A percentile compares a stretch with the other conserved stretches of the same genome.
Conservation (phyloP, 257 asterid species). For the Handroanthus guayacan region DNA sequence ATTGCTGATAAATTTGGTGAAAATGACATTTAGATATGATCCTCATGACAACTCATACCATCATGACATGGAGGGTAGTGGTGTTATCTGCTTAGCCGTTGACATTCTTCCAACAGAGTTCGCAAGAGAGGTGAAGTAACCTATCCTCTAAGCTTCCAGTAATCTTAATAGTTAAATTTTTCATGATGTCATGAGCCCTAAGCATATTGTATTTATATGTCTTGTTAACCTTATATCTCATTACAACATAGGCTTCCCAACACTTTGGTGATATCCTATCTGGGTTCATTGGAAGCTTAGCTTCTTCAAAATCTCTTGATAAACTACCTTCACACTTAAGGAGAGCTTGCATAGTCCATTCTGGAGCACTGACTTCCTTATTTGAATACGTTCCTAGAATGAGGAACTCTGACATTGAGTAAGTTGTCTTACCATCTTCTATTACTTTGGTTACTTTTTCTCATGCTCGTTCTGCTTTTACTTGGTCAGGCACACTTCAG, state of each 20-base stretch:
- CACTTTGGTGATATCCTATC: conserved; percentile 90
- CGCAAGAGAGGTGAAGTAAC: conserved; percentile 79
- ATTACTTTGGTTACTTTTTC: conserved; percentile 11
- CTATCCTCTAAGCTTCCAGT: conserved; percentile 17
- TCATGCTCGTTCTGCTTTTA: background rate
- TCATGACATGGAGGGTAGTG: conserved; percentile 79
- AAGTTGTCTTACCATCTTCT: conserved; percentile 46
- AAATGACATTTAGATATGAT: conserved; percentile 64
- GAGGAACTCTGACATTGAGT: conserved; percentile 81
- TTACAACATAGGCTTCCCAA: conserved; percentile 80
- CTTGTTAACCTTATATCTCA: conserved; percentile 20
- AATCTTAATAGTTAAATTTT: conserved; percentile 9
- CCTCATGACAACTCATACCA: conserved; percentile 73
- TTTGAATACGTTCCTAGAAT: conserved; percentile 88
- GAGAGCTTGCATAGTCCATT: conserved; percentile 87
- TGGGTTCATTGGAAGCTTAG: conserved; percentile 76
- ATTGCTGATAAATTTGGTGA: conserved; percentile 25
- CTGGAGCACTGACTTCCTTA: conserved; percentile 75
- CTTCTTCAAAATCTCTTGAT: conserved; percentile 64
- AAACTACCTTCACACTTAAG: conserved; percentile 72
- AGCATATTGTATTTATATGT: conserved; percentile 18
- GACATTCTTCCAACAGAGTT: conserved; percentile 98
- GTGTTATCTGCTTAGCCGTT: conserved; percentile 86
- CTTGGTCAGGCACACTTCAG: background rate
- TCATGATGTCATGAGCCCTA: background rate